These are phyloP conservation scores for Onygena corvina DNA, from an alignment of 2,329 filamentous ascomycete genomes.

Conservation along the genomic window DNA sequence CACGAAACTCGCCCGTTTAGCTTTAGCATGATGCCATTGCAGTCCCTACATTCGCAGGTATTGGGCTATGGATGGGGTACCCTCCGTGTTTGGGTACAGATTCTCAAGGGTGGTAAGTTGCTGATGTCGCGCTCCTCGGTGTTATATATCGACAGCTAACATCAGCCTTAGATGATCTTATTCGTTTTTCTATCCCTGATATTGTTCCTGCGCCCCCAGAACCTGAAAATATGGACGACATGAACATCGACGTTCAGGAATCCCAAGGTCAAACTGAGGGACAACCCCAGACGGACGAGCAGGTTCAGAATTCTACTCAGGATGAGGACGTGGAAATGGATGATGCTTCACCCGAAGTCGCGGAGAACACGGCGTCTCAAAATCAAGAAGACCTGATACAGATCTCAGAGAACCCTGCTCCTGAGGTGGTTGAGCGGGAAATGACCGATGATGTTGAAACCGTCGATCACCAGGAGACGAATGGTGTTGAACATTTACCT, in stretches of 20 bases:
- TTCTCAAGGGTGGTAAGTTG: not conserved
- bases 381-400: not conserved
- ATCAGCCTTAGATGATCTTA: not conserved
- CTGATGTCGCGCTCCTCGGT: no score
- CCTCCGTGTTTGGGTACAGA: slow-evolving; percentile 2
- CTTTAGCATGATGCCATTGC: not conserved
- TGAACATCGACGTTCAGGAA: not conserved
- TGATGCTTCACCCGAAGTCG: not conserved
- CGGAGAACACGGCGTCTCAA: not conserved
- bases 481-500: not conserved
- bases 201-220: not conserved
- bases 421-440: not conserved
- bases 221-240: not conserved
- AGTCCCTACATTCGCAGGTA: not conserved
- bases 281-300: not conserved
- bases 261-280: not conserved
- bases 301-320: slow-evolving; percentile 12
- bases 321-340: slow-evolving; percentile 13
- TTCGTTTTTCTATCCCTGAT: not conserved
- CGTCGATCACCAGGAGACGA: not conserved
- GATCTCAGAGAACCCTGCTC: not conserved
- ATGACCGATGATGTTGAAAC: not conserved
- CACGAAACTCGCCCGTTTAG: not conserved
- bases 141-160: not conserved
- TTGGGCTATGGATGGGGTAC: not conserved